Evolutionary conservation across 73 alveolate genomes (phyloP).

Genomic region (Paramecium biaurelia): DNA sequence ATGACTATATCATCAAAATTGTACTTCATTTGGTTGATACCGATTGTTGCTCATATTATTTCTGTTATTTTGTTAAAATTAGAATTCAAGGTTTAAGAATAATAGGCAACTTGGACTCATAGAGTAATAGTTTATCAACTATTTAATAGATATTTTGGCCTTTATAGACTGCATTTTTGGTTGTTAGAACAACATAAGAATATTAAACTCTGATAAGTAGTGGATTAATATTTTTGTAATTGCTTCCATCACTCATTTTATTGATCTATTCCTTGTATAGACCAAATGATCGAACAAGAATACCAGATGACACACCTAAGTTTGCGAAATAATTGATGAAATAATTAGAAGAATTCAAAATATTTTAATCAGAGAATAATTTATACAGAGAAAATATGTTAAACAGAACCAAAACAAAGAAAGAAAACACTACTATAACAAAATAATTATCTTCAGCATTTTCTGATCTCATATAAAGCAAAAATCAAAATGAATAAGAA

Average conservation of each 20-base stretch:
- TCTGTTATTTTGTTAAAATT: not conserved
- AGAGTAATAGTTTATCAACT: not conserved
- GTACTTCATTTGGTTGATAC: not conserved
- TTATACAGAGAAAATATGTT: not conserved
- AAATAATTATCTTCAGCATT: not conserved
- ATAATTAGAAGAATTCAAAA: not conserved
- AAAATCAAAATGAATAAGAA: slow-evolving; percentile 20
- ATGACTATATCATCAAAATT: not conserved
- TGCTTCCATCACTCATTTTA: not conserved
- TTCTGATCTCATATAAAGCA: not conserved
- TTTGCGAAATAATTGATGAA: not conserved
- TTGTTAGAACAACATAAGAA: not conserved
- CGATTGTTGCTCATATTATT: not conserved
- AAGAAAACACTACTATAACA: not conserved
- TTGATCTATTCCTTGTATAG: not conserved
- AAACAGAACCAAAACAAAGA: not conserved
- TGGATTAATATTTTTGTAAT: not conserved
- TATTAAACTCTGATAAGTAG: not conserved
- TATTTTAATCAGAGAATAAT: not conserved
- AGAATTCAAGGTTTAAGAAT: slow-evolving; percentile 11
- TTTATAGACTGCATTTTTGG: not conserved
- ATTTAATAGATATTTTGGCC: slow-evolving; percentile 38
- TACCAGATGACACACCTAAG: slow-evolving; percentile 16
- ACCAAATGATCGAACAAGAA: slow-evolving; percentile 16
- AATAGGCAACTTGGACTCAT: slow-evolving; percentile 32